Evolutionary conservation across 139 green algal genomes (phyloP).

Genomic region (Ostreobium quekettii): DNA sequence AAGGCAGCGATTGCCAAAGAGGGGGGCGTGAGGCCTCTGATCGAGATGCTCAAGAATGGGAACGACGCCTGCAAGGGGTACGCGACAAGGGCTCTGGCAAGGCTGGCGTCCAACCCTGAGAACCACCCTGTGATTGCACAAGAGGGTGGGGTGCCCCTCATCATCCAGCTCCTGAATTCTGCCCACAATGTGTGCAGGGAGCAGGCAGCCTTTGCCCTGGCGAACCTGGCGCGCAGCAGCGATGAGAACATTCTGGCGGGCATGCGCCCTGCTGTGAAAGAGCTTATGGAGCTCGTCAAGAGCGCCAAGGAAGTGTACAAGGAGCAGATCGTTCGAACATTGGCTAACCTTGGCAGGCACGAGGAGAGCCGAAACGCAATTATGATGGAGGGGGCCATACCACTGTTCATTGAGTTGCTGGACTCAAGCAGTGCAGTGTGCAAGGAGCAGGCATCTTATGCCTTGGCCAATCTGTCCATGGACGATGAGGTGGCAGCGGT

Average conservation of each 20-base stretch:
- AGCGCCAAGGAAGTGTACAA: slow-evolving; percentile 8
- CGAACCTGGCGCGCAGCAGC: background rate
- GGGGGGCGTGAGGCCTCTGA: slow-evolving; percentile 11
- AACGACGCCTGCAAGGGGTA: slow-evolving; percentile 19
- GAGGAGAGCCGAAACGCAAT: background rate
- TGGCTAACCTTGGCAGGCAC: slow-evolving; percentile 11
- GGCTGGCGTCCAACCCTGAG: slow-evolving; percentile 10
- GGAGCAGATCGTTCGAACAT: slow-evolving; percentile 14
- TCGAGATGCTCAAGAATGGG: slow-evolving; percentile 17
- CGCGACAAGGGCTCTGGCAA: slow-evolving; percentile 6
- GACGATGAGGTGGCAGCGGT: background rate
- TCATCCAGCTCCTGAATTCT: slow-evolving; percentile 16
- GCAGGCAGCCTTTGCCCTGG: slow-evolving; percentile 6
- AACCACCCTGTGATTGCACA: slow-evolving; percentile 7
- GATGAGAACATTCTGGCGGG: slow-evolving; percentile 2
- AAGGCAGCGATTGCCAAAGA: slow-evolving; percentile 17
- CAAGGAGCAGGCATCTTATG: slow-evolving; percentile 8
- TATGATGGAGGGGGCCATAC: background rate
- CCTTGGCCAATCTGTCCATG: slow-evolving; percentile 9
- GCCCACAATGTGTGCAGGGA: slow-evolving; percentile 10
- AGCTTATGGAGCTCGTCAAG: background rate
- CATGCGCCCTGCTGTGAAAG: background rate
- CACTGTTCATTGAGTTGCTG: slow-evolving; percentile 9
- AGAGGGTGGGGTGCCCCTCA: slow-evolving; percentile 10
- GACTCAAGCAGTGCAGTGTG: background rate